Evolutionary conservation across 148 eudicot species (phyloP), one percentile per base, ranked within the genome.

Genomic region (Silene uniflora): DNA sequence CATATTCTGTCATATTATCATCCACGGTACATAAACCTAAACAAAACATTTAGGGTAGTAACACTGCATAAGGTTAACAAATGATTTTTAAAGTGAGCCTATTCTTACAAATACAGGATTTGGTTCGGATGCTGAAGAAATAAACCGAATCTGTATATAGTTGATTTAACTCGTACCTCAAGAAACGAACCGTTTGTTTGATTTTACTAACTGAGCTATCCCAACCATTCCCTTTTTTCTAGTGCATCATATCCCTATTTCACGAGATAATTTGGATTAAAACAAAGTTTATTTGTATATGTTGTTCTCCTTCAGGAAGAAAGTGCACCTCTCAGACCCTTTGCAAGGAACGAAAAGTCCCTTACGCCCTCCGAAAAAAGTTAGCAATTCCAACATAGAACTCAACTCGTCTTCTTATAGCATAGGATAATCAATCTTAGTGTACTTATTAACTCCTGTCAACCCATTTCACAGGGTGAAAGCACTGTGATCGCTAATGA

Each of bases 241-340:
- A 4, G 32, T 29, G 32, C 32, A 29, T 29, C 32, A 29, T 29
- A 29, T 29, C 32, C 32, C 32, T 4, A 29, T 1, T 29, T 29
- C 4, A 29, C 4, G 32, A 29, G 2, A 29, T 29, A 1, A 29
- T 4, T 29, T 29, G 32, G 4, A 29, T 29, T 69, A 55, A 75
- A 35, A 49, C 19, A 56, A 42, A 23, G 49, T 46, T 44, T 24
- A 10, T 69, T 74, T 54, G 63, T 17, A n/a, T n/a, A n/a, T n/a
- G n/a, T n/a, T n/a, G n/a, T 77, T 42, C 66, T 81, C 71, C 67
- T 60, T 52, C 88, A 94, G 98, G 86, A 81, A 90, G 73, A 95
- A 94, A 82, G 88, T 89, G 78, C 97, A 91, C 83, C 98, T 94
- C 49, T 84, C 98, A 25, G 97, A 95, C 76, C 75, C 92, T 71